Evolutionary conservation across 1,284 basidiomycete species (phyloP).

Genomic region (Stygiomarasmius scandens): DNA sequence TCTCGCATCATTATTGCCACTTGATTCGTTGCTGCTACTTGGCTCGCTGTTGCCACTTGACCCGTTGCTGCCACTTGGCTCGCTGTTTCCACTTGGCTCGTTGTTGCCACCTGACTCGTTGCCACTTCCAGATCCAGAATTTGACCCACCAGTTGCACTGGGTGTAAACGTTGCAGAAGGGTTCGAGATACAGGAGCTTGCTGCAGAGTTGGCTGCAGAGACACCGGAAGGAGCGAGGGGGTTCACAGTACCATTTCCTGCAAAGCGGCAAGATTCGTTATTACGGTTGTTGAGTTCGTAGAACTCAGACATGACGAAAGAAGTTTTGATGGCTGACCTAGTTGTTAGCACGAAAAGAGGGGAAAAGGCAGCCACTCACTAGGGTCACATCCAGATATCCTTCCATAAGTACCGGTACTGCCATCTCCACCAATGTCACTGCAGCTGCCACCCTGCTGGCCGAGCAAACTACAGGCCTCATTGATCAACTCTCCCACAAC

Average conservation of each 20-base stretch:
- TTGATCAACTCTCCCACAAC: constrained; percentile 50
- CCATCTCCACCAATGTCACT: constrained; percentile 75
- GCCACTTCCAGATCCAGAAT: constrained; percentile 20
- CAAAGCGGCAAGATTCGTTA: constrained; percentile 70
- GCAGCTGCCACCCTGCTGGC: constrained; percentile 63
- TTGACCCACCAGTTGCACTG: constrained; percentile 29
- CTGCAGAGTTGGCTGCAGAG: constrained; percentile 61
- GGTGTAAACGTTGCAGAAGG: constrained; percentile 73
- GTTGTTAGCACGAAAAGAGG: too few species aligned
- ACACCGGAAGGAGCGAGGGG: constrained; percentile 52
- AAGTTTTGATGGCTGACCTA: constrained; percentile 77
- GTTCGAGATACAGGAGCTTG: constrained; percentile 70
- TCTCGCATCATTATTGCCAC: too few species aligned
- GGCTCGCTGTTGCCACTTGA: constrained; percentile 27
- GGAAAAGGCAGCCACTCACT: too few species aligned
- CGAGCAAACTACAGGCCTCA: constrained; percentile 69
- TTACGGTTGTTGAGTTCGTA: constrained; percentile 69
- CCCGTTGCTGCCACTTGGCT: too few species aligned
- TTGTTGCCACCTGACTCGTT: constrained; percentile 24
- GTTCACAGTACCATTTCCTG: constrained; percentile 83
- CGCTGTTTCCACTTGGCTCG: too few species aligned
- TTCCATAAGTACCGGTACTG: constrained; percentile 74
- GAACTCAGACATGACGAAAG: constrained; percentile 82
- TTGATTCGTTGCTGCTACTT: too few species aligned
- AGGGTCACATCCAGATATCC: constrained; percentile 76